These are phyloP conservation scores for Phytopythium boreale DNA, from an alignment of 352 stramenopile genomes.

Conservation along the genomic window DNA sequence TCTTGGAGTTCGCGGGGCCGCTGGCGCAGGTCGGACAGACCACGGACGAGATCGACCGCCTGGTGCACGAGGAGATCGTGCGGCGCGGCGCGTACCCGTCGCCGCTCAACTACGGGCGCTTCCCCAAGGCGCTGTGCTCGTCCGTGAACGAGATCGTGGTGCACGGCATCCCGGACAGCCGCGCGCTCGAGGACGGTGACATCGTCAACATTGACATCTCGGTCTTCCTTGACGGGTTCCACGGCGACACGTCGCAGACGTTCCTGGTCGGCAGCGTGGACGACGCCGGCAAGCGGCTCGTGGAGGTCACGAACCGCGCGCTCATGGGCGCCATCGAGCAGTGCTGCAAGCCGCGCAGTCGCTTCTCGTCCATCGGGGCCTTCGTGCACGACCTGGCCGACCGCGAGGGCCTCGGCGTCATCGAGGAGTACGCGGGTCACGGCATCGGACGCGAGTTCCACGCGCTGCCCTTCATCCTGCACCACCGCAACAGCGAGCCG, in stretches of 20 bases:
- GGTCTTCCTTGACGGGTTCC: conserved; percentile 91
- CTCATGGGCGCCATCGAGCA: conserved; percentile 83
- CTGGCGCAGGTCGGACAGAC: conserved; percentile 82
- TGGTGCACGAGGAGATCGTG: conserved; percentile 91
- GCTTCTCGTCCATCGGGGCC: conserved; percentile 93
- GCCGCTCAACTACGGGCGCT: conserved; percentile 92
- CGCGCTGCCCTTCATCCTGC: conserved; percentile 93
- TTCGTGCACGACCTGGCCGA: conserved; percentile 91
- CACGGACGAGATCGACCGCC: conserved; percentile 93
- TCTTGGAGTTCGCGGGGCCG: conserved; percentile 71
- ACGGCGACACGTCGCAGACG: conserved; percentile 98
- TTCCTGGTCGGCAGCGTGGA: conserved; percentile 94
- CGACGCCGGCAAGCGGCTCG: conserved; percentile 77
- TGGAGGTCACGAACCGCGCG: conserved; percentile 85
- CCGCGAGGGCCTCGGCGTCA: conserved; percentile 73
- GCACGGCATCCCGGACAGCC: conserved; percentile 95
- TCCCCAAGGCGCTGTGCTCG: conserved; percentile 95
- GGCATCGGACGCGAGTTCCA: conserved; percentile 96
- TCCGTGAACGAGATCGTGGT: conserved; percentile 97
- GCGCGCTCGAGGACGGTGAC: conserved; percentile 89
- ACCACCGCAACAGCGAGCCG: conserved; percentile 84
- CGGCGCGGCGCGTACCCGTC: conserved; percentile 83
- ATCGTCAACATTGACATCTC: conserved; percentile 98
- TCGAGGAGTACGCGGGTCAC: conserved; percentile 95
- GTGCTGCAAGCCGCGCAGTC: conserved; percentile 90